Conservation (phyloP, 768 basidiomycete genomes). For the Xerocomellus intermedius region DNA sequence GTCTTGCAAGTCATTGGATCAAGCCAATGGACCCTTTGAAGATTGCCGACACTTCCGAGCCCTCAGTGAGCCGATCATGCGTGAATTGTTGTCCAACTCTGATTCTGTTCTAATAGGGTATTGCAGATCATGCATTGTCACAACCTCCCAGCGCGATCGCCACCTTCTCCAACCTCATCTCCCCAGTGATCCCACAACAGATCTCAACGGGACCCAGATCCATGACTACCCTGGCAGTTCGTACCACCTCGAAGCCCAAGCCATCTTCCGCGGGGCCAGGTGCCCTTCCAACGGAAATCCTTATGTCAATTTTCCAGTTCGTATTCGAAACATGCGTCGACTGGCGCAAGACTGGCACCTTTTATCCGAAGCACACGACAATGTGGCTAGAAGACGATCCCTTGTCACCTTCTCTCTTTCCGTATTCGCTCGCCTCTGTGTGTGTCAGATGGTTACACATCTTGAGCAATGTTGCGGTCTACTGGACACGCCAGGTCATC, state of each 20-base stretch:
- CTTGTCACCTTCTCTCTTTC: conserved; percentile 6
- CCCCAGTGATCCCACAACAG: background rate
- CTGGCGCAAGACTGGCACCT: background rate
- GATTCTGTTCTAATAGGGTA: background rate
- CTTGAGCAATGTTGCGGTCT: conserved; percentile 8
- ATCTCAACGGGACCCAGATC: background rate
- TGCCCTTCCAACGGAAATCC: conserved; percentile 5
- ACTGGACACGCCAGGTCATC: conserved; percentile 20
- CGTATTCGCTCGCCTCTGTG: conserved; percentile 13
- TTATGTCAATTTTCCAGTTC: conserved; percentile 3
- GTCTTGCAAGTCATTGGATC: background rate
- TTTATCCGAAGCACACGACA: background rate
- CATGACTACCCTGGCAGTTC: too few relatives aligned
- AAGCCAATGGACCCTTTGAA: background rate
- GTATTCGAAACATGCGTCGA: conserved; percentile 4
- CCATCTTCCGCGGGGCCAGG: background rate
- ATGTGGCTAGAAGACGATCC: conserved; percentile 13
- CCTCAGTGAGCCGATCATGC: background rate
- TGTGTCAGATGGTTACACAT: conserved; percentile 17
- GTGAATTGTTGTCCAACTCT: background rate
- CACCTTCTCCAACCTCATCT: background rate
- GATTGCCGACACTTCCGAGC: background rate
- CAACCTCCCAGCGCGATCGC: background rate
- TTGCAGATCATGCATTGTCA: background rate
- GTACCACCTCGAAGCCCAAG: background rate